Conservation (phyloP, 2,329 filamentous ascomycete genomes). For the Coniochaeta sp. region DNA sequence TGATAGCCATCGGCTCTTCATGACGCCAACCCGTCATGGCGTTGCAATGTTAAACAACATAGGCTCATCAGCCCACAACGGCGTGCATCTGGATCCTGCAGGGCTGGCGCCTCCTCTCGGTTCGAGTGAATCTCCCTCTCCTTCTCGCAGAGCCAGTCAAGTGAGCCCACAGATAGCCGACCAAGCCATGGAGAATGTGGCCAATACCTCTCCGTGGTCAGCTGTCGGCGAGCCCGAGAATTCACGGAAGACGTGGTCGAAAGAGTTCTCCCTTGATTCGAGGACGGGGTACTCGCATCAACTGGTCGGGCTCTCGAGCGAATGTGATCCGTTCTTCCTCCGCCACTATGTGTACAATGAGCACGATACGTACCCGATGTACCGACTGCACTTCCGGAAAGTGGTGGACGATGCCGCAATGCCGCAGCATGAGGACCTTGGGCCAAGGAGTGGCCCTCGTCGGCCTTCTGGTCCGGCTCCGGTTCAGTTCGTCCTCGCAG, state of each 20-base stretch:
- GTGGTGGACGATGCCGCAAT: conserved; percentile 9
- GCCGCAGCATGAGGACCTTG: neutral
- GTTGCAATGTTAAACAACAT: neutral
- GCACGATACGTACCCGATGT: conserved; percentile 15
- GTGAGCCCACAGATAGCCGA: neutral
- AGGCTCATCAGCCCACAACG: neutral
- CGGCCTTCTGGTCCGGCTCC: conserved; percentile 9
- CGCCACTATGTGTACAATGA: conserved; percentile 14
- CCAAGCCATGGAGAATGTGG: neutral
- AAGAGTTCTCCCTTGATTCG: conserved; percentile 12
- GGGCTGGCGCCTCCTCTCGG: neutral
- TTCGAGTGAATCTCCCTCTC: neutral
- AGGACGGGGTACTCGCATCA: conserved; percentile 13
- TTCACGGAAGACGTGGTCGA: conserved; percentile 2
- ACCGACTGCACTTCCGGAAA: conserved; percentile 14
- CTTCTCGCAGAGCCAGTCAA: neutral
- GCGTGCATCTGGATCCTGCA: neutral
- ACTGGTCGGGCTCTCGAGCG: conserved; percentile 15
- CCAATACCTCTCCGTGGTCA: neutral
- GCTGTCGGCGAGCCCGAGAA: neutral
- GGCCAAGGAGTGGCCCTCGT: neutral
- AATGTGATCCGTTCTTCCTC: conserved; percentile 16
- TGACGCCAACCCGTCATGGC: neutral
- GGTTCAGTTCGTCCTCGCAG: conserved; percentile 12
- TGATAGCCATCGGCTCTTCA: neutral